phyloP scores from a whole-genome alignment of 352 stramenopile genomes.

The Chrysophaeum taylorii region DNA sequence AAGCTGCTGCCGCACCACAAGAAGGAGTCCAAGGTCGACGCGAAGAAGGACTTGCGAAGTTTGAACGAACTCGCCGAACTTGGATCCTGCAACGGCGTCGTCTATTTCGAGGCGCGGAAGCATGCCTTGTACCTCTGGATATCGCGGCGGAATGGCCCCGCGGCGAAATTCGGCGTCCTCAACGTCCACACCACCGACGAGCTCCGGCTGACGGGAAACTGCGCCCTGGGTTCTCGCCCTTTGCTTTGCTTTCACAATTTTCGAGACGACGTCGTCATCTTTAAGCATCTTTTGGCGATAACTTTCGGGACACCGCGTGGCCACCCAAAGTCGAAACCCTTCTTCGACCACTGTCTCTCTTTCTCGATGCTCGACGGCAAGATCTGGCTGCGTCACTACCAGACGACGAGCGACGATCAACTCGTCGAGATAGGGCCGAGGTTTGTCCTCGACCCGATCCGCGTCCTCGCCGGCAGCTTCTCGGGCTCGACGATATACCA shows the following conservation, averaged over 20 bases:
- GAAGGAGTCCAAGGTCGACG: conserved; percentile 96
- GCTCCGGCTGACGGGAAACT: conserved; percentile 97
- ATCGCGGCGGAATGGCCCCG: conserved; percentile 84
- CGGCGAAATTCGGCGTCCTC: conserved; percentile 91
- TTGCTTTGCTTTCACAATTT: conserved; percentile 91
- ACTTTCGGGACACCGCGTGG: conserved; percentile 89
- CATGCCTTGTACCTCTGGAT: conserved; percentile 98
- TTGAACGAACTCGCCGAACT: conserved; percentile 98
- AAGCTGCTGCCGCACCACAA: conserved; percentile 97
- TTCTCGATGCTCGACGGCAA: conserved; percentile 74
- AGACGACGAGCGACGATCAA: conserved; percentile 54
- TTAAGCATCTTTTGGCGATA: conserved; percentile 91
- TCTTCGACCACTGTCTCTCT: conserved; percentile 96
- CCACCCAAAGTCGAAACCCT: conserved; percentile 98
- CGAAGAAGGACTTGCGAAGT: conserved; percentile 61
- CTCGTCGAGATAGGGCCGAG: conserved; percentile 98
- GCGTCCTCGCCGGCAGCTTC: conserved; percentile 97
- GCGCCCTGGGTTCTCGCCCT: conserved; percentile 86
- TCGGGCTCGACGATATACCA: conserved; percentile 93
- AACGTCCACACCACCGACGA: conserved; percentile 99
- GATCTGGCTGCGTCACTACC: conserved; percentile 99
- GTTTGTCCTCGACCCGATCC: conserved; percentile 95
- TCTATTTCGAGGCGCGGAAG: conserved; percentile 94
- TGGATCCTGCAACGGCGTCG: conserved; percentile 88
- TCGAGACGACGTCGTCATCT: conserved; percentile 46